These are phyloP conservation scores for Marvania coccoides DNA, from an alignment of 139 green algal genomes.

Conservation along the genomic window DNA sequence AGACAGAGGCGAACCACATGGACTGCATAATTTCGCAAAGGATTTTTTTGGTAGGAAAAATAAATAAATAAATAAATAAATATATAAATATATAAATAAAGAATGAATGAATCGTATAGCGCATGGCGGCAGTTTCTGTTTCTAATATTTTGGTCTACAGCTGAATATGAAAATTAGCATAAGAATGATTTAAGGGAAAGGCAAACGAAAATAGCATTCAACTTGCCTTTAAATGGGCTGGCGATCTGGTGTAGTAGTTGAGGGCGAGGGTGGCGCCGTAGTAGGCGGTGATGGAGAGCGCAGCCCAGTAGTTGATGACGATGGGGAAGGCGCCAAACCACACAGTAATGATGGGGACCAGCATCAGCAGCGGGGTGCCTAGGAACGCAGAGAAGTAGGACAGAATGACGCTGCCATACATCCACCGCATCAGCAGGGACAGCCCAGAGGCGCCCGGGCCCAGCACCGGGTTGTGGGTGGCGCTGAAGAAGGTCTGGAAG, in stretches of 20 bases:
- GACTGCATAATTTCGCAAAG: constrained; percentile 24
- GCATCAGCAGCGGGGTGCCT: constrained; percentile 36
- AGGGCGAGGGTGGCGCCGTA: constrained; percentile 33
- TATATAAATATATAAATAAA: too few relatives aligned
- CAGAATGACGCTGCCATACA: constrained; percentile 30
- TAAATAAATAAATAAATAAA: background rate
- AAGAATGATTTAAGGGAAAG: too few relatives aligned
- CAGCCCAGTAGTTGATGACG: constrained; percentile 47
- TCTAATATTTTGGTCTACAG: too few relatives aligned
- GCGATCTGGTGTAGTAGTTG: constrained; percentile 25
- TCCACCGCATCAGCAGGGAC: constrained; percentile 26
- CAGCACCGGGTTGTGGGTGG: constrained; percentile 32
- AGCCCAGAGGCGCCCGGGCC: constrained; percentile 15
- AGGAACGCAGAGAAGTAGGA: constrained; percentile 46
- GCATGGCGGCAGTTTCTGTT: too few relatives aligned
- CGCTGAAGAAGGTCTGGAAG: constrained; percentile 52
- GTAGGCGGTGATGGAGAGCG: constrained; percentile 46
- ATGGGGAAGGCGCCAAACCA: constrained; percentile 57
- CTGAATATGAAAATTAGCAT: too few relatives aligned
- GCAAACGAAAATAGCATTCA: too few relatives aligned
- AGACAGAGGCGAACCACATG: constrained; percentile 41
- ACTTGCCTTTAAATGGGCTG: constrained; percentile 19
- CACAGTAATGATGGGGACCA: constrained; percentile 47
- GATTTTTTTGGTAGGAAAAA: background rate
- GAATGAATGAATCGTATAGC: too few relatives aligned